phyloP scores from a whole-genome alignment of 2,329 filamentous ascomycete genomes.

The Ophiostoma tasmaniense region DNA sequence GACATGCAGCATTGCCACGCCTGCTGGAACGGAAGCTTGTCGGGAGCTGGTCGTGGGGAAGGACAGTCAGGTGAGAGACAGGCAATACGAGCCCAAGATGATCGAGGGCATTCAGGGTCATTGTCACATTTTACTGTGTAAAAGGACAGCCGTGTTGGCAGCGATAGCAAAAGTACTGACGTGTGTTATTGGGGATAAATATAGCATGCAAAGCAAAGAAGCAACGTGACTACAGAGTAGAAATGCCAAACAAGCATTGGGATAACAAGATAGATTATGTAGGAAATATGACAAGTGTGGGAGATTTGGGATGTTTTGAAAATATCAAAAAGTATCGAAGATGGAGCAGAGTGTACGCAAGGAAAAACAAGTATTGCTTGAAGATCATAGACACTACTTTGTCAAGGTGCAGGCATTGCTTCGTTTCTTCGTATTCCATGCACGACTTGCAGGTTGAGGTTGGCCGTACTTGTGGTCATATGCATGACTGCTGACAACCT shows the following conservation, averaged over 20 bases:
- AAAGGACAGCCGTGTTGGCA: no score
- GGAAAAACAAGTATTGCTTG: neutral
- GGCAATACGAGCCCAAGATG: neutral
- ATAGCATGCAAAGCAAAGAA: neutral
- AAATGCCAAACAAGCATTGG: no score
- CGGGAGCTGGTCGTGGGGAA: neutral
- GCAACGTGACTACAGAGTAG: neutral
- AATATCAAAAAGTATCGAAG: no score
- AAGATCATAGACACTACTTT: neutral
- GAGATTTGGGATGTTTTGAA: neutral
- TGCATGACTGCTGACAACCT: neutral
- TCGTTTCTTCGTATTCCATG: neutral
- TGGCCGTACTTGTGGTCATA: neutral
- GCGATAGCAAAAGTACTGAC: neutral
- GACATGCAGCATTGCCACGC: neutral
- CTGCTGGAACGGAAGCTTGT: neutral
- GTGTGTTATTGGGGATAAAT: neutral
- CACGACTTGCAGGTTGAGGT: neutral
- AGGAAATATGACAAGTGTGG: neutral
- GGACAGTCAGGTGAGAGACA: neutral
- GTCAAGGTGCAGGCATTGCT: neutral
- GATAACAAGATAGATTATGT: neutral
- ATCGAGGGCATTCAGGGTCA: neutral
- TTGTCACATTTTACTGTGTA: no score
- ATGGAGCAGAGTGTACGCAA: neutral